Evolutionary conservation across 768 basidiomycete species (phyloP), one percentile per base, ranked within the genome.

Genomic region (Agaricus bisporus): DNA sequence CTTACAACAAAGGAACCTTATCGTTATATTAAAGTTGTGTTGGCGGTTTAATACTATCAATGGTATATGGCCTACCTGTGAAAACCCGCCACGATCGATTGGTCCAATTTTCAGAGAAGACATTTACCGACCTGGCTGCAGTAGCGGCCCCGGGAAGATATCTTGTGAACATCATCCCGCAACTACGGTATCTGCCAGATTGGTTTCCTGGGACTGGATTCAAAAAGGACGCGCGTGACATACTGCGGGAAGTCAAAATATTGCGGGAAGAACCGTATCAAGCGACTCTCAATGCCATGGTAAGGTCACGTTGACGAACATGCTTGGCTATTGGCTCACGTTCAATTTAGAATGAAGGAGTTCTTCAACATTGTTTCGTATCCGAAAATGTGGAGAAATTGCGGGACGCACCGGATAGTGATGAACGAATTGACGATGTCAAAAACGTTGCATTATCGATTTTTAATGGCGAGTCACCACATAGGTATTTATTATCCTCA

Each of bases 131-230:
- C n/a, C 42, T 60, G 0, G 54, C 49, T 5, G 28, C 58, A 22
- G 62, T 56, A 6, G 45, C 48, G 5, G 56, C 55, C n/a, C 59
- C 60, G 0, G 62, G 62, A 2, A 42, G 49, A 4, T 61, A 56
- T 45, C 49, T 62, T 11, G 61, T 64, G 36, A 63, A 64, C 41
- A 38, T 47, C 12, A 49, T 66, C 4, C 63, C 65, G 9, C 46
- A 25, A 20, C 46, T 68, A 18, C 62, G 61, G 51, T 61, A 66
- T 28, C 26, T 68, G 7, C 67, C 67, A 1, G 56, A 52, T 9
- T 68, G 67, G 67, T 49, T 68, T 6, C 67, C 67, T 18, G 65
- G 74, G 1, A 63, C 63, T 1, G 60, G 64, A 1, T 75, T 75
- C 60, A 60, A 68, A 41, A 60, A 58, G 5, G 54, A 62, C 26